Conservation (phyloP, 345 rosid genomes). For the Toxicodendron radicans region DNA sequence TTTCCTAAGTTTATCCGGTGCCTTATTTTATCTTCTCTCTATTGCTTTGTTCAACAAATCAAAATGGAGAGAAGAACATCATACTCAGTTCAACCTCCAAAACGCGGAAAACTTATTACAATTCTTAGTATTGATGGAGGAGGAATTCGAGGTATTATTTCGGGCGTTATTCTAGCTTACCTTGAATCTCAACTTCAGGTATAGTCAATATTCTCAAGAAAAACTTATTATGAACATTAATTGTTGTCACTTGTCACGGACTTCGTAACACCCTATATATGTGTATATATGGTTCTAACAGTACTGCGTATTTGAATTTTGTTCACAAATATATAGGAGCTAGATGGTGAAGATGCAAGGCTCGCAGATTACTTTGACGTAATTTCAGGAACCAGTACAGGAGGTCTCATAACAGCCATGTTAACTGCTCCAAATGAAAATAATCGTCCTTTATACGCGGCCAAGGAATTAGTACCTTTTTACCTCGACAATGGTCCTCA, state of each 20-base stretch:
- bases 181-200: conserved; percentile 88
- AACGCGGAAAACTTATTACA: conserved; percentile 53
- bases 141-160: conserved; percentile 65
- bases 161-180: conserved; percentile 57
- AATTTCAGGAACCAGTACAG: conserved; percentile 73
- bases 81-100: conserved; percentile 36
- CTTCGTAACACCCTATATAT: not conserved
- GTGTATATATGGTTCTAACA: not conserved
- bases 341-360: conserved; percentile 59
- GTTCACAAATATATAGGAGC: conserved; percentile 27
- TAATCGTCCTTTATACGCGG: conserved; percentile 51
- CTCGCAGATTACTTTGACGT: conserved; percentile 78
- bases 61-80: conserved; percentile 24
- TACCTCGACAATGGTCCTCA: conserved; percentile 54
- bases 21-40: not conserved
- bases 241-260: not conserved
- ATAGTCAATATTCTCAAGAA: not conserved
- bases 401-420: conserved; percentile 69
- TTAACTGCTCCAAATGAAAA: conserved; percentile 47
- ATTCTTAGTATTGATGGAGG: conserved; percentile 81
- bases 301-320: not conserved
- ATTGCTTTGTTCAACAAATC: not conserved
- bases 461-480: conserved; percentile 60
- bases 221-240: not conserved
- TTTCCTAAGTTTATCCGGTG: not conserved